Base-by-base conservation (phyloP, 257 asterid species). In the Solanum chilense region DNA sequence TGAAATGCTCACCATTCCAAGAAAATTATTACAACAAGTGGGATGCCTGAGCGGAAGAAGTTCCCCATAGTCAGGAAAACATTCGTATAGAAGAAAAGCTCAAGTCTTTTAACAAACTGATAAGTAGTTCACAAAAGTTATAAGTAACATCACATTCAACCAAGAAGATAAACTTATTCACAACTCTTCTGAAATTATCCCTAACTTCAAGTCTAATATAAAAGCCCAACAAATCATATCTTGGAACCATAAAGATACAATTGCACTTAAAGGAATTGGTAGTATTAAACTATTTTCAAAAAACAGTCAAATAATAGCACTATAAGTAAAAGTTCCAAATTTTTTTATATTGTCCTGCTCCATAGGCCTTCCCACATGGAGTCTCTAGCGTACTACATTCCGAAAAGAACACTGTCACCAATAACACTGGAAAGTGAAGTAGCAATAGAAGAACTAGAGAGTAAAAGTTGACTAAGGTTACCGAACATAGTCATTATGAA, bases 381-480 rank as follows among this genome's bases (percentile, higher is more conserved):
- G 97, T 95, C 85, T 96, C 98, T 91, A 96, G 70, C 14, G 98
- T 98, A 88, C 98, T 91, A 88, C 98, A 96, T 94, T 45, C 98
- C 99, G 85, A 88, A 89, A 29, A 93, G 82, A 1, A 92, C 86
- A 41, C 93, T 92, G 89, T 88, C 92, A 13, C 95, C 95, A 20
- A 93, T 92, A 83, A 93, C 95, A 45, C 91, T 91, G 85, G 93
- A 89, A 25, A 94, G 87, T 42, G 97, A 94, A 20, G 93, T 91
- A 89, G 96, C 95, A 47, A 94, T 85, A 12, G 94, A 90, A 85
- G 93, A 95, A 27, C 92, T 87, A 82, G 97, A 91, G 0, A 94
- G 87, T 23, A 88, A 87, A 45, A 94, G 94, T 14, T 93, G 81
- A 76, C 90, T 89, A 69, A 93, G 75, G 77, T 93, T 95, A 52